Conservation (phyloP, 2,329 filamentous ascomycete species). For the Aspergillus hortae region DNA sequence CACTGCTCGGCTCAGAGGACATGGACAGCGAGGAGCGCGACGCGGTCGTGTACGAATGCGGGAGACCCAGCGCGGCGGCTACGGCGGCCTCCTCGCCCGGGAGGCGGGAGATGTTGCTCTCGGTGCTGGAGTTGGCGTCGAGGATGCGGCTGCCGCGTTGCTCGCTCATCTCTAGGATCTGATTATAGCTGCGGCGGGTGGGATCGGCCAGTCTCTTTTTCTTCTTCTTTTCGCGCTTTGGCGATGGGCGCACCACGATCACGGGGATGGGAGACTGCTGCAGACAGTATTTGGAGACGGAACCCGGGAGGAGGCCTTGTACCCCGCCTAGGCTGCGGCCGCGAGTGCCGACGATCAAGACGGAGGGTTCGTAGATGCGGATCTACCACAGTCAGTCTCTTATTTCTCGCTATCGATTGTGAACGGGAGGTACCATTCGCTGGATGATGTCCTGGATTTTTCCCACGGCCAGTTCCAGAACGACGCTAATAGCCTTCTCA, state of each 20-base stretch:
- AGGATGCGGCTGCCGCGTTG: conserved; percentile 50
- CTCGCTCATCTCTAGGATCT: conserved; percentile 68
- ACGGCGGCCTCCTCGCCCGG: conserved; percentile 50
- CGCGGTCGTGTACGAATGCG: conserved; percentile 23
- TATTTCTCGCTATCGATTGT: neutral
- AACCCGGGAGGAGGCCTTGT: conserved; percentile 81
- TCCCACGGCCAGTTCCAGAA: conserved; percentile 82
- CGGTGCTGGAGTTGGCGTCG: conserved; percentile 45
- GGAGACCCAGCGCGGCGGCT: conserved; percentile 47
- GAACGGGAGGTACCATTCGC: conserved; percentile 61
- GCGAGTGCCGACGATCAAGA: conserved; percentile 84
- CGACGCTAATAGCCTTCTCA: conserved; percentile 73
- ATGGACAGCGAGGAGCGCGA: conserved; percentile 34
- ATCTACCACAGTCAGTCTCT: conserved; percentile 55
- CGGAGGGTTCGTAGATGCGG: conserved; percentile 83
- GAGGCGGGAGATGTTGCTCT: conserved; percentile 43
- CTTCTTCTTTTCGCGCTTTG: conserved; percentile 87
- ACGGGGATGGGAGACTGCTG: conserved; percentile 92
- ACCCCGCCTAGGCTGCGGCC: conserved; percentile 81
- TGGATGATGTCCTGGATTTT: conserved; percentile 90
- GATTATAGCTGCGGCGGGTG: conserved; percentile 68
- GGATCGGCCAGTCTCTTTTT: conserved; percentile 77
- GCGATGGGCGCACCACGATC: conserved; percentile 82
- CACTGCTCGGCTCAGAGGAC: conserved; percentile 29
- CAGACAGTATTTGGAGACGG: conserved; percentile 89